Evolutionary conservation across 2,329 filamentous ascomycete species (phyloP).

Genomic region (Camillea tinctor): DNA sequence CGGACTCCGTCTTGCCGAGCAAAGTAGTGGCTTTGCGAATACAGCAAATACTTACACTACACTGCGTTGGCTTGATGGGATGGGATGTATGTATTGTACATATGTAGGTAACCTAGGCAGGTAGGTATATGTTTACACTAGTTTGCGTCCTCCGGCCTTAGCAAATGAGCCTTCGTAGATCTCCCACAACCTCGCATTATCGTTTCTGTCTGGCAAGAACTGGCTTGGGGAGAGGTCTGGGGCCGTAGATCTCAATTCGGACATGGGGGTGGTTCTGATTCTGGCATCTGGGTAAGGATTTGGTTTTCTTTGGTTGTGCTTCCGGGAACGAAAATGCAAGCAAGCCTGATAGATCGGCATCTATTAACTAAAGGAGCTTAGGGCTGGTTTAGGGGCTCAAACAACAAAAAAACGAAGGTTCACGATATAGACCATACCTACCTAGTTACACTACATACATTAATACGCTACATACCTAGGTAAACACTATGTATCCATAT

Average conservation of each 20-base stretch:
- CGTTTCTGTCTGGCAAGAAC: background rate
- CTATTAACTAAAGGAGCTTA: background rate
- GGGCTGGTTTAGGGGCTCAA: background rate
- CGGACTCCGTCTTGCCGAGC: too few species aligned
- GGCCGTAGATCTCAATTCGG: background rate
- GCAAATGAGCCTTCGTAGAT: constrained; percentile 14
- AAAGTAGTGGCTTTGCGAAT: too few species aligned
- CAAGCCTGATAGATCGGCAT: background rate
- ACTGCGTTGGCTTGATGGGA: too few species aligned
- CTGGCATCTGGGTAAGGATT: background rate
- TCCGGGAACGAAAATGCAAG: background rate
- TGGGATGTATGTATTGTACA: too few species aligned
- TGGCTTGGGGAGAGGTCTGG: background rate
- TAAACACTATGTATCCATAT: too few species aligned
- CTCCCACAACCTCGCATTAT: constrained; percentile 12
- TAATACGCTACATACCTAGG: too few species aligned
- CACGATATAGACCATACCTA: too few species aligned
- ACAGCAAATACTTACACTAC: too few species aligned
- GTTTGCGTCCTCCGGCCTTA: background rate
- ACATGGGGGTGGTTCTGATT: background rate
- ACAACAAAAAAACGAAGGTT: too few species aligned
- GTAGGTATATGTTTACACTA: background rate
- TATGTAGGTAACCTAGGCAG: too few species aligned
- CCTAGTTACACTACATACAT: too few species aligned
- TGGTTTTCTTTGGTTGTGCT: background rate